phyloP scores from a whole-genome alignment of 2,329 filamentous ascomycete genomes.

The Aspergillus ochraceoroseus region DNA sequence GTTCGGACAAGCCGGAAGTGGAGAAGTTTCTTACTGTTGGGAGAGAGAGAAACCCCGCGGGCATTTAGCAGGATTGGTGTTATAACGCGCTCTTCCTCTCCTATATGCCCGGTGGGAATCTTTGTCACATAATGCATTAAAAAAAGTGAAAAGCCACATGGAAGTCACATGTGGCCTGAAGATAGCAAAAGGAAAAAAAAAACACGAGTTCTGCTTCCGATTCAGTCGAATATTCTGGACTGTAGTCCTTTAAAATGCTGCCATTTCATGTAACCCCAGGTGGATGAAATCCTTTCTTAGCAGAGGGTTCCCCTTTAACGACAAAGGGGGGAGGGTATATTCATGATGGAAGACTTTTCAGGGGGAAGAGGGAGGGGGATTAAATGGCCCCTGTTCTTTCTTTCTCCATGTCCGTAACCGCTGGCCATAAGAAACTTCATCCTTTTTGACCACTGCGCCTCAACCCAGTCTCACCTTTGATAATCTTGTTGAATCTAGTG shows the following conservation, averaged over 20 bases:
- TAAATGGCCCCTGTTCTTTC: no score
- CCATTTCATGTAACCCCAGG: no score
- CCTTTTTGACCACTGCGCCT: neutral
- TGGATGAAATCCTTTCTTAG: no score
- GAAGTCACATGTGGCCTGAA: slow-evolving; percentile 14
- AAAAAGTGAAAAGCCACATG: slow-evolving; percentile 16
- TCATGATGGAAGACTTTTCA: slow-evolving; percentile 2
- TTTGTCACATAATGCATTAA: slow-evolving; percentile 20
- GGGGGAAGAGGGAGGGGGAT: neutral
- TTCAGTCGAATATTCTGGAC: no score
- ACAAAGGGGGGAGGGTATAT: neutral
- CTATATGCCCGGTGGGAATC: slow-evolving; percentile 7
- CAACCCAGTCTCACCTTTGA: no score
- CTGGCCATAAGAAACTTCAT: neutral
- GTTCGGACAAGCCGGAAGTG: slow-evolving; percentile 5
- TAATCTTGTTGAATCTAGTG: no score
- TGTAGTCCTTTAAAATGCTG: no score
- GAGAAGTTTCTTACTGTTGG: slow-evolving; percentile 2
- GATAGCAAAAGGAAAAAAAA: slow-evolving; percentile 9
- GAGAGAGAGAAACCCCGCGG: neutral
- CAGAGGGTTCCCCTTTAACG: no score
- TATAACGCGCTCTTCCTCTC: neutral
- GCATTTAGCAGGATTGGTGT: neutral
- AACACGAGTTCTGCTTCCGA: neutral
- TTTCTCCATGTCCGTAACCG: slow-evolving; percentile 4